A percentile compares a stretch with the other conserved stretches of the same genome.
phyloP scores from a whole-genome alignment of 805 yeast genomes.

The Lipomyces kockii region DNA sequence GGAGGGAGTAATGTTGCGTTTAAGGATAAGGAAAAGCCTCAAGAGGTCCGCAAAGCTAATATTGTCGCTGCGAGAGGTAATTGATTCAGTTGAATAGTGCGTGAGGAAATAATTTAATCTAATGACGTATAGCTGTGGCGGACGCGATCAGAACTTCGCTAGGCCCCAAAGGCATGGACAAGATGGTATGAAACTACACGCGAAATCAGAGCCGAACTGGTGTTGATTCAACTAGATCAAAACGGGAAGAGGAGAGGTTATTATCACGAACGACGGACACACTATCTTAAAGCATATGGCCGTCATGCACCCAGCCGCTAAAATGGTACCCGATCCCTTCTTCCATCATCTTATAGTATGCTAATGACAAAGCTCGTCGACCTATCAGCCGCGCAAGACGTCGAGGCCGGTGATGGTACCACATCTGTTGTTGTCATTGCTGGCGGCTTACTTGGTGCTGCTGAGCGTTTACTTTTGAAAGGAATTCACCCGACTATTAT shows the following conservation, averaged over 20 bases:
- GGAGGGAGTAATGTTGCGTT: slow-evolving; percentile 62
- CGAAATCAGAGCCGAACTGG: not conserved
- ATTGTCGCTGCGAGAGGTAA: slow-evolving; percentile 78
- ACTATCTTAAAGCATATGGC: slow-evolving; percentile 98
- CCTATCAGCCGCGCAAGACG: slow-evolving; percentile 95
- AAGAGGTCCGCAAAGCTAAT: slow-evolving; percentile 87
- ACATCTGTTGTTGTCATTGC: slow-evolving; percentile 95
- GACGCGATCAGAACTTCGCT: slow-evolving; percentile 93
- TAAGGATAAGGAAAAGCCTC: slow-evolving; percentile 92
- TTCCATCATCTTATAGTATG: not conserved
- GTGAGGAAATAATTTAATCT: not conserved
- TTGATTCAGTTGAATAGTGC: not conserved
- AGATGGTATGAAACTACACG: slow-evolving; percentile 59
- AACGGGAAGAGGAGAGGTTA: slow-evolving; percentile 88
- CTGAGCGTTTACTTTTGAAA: slow-evolving; percentile 83
- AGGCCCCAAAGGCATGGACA: slow-evolving; percentile 99
- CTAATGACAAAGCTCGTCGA: slow-evolving; percentile 62
- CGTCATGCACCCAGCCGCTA: slow-evolving; percentile 96
- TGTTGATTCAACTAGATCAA: slow-evolving; percentile 55
- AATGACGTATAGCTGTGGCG: slow-evolving; percentile 65
- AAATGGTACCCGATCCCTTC: slow-evolving; percentile 59
- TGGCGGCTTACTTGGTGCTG: slow-evolving; percentile 93
- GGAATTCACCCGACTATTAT: slow-evolving; percentile 94
- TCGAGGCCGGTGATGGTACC: slow-evolving; percentile 99
- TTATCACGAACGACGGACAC: slow-evolving; percentile 97